Base-by-base conservation (phyloP, 2,329 filamentous ascomycete species). In the Endoconidiophora laricicola region DNA sequence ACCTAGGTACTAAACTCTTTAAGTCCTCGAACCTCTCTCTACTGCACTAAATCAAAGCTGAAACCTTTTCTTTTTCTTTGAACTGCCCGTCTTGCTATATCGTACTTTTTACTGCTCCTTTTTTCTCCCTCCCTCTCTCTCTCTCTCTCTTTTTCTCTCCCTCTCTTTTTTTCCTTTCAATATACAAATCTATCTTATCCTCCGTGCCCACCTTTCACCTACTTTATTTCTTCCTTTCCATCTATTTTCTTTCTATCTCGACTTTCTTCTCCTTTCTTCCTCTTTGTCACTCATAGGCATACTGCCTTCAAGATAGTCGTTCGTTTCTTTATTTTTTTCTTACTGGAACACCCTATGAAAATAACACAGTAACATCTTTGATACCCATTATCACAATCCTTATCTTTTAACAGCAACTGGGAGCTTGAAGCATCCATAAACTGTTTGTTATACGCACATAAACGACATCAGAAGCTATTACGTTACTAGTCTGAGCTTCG, bases 181-280 rank as follows among this genome's bases (percentile, higher is more conserved):
- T 49, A 20, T 24, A n/a, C n/a, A 20, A 44, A 16, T 12, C 16
- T 7, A n/a, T 24, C 22, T 29, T 29, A 40, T 33, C 20, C 23
- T 33, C 16, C 16, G 23, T 42, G 41, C 23, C 43, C 12, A 42
- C 44, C n/a, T 39, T 39, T 16, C 24, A 38, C 37, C 42, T 42
- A 1, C 4, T 33, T 20, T 48, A 46, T 20, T 37, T 26, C 33
- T 22, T 37, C 10, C 33, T 29, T 47, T 33, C 10, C 46, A 36
- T 36, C 40, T 47, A 46, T 44, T 45, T 24, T 24, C 26, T 43
- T 54, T 55, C 52, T 53, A 38, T 42, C 48, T 23, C 51, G 46
- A 44, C 22, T 43, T 47, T 44, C 41, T 51, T 42, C 47, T 52
- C 47, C 44, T 47, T 44, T 52, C 44, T 37, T 57, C 52, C 52